Percentiles rank a stretch among this genome's conserved stretches.
Evolutionary conservation across 148 eudicot genomes (phyloP).

Genomic region (Agrostemma githago): DNA sequence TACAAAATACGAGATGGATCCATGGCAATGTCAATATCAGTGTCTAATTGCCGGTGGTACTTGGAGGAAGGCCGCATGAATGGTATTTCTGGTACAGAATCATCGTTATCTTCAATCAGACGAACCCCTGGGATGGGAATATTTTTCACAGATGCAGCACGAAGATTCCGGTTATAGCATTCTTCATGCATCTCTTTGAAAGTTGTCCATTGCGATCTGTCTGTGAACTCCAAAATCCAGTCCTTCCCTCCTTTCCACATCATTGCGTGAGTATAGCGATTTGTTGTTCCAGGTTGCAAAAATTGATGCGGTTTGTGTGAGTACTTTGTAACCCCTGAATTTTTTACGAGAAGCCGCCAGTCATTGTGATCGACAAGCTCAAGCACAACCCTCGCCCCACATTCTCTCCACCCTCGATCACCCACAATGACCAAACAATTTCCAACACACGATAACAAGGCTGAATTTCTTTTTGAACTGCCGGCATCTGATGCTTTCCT

Average conservation of each 20-base stretch:
- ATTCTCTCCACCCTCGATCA: constrained; percentile 87
- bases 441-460: constrained; percentile 54
- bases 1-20: constrained; percentile 62
- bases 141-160: constrained; percentile 91
- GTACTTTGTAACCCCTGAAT: constrained; percentile 56
- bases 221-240: constrained; percentile 84
- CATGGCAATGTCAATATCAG: constrained; percentile 80
- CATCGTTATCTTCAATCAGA: constrained; percentile 61
- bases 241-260: constrained; percentile 98
- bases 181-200: constrained; percentile 97
- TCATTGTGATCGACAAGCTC: constrained; percentile 68
- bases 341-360: constrained; percentile 74
- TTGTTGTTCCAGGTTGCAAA: constrained; percentile 75
- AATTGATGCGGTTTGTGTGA: constrained; percentile 68
- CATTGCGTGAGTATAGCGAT: constrained; percentile 95
- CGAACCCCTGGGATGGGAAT: constrained; percentile 96
- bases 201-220: constrained; percentile 74
- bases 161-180: constrained; percentile 76
- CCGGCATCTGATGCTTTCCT: constrained; percentile 49
- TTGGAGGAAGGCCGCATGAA: constrained; percentile 47
- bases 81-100: constrained; percentile 41
- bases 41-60: constrained; percentile 66
- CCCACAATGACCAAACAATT: constrained; percentile 62
- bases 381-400: constrained; percentile 68
- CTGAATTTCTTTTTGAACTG: constrained; percentile 46